Evolutionary conservation across 139 green algal genomes (phyloP).

Genomic region (Micractinium sp.): DNA sequence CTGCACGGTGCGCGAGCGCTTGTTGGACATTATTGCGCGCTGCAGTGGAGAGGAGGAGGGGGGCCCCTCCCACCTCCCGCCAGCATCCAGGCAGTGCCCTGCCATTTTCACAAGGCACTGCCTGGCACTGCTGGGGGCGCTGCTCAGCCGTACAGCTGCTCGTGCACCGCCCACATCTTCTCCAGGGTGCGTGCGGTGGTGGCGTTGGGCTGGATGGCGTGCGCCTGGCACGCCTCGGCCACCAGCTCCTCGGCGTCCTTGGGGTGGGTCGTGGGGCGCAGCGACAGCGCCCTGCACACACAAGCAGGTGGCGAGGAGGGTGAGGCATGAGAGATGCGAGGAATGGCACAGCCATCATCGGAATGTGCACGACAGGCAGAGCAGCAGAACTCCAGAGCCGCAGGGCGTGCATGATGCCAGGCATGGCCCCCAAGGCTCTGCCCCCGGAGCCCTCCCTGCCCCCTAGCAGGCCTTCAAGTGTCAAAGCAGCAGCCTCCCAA

Average conservation of each 20-base stretch:
- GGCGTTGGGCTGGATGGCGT: slow-evolving; percentile 31
- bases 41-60: too few relatives aligned
- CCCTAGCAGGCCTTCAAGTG: too few relatives aligned
- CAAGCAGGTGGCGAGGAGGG: background rate
- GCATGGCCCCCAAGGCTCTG: background rate
- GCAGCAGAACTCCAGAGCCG: background rate
- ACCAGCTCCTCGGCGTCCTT: slow-evolving; percentile 35
- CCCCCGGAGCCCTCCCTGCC: too few relatives aligned
- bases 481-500: too few relatives aligned
- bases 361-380: too few relatives aligned
- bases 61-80: too few relatives aligned
- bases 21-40: too few relatives aligned
- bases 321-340: background rate
- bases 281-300: slow-evolving; percentile 14
- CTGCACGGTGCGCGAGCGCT: too few relatives aligned
- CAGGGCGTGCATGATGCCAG: background rate
- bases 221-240: slow-evolving; percentile 16
- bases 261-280: slow-evolving; percentile 21
- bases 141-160: slow-evolving; percentile 36
- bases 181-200: slow-evolving; percentile 37
- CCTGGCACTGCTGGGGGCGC: too few relatives aligned
- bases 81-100: too few relatives aligned
- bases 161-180: slow-evolving; percentile 42
- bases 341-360: too few relatives aligned
- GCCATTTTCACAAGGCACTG: too few relatives aligned